These are phyloP conservation scores for Nitzschia sp. DNA, from an alignment of 108 stramenopile genomes.

Conservation along the genomic window DNA sequence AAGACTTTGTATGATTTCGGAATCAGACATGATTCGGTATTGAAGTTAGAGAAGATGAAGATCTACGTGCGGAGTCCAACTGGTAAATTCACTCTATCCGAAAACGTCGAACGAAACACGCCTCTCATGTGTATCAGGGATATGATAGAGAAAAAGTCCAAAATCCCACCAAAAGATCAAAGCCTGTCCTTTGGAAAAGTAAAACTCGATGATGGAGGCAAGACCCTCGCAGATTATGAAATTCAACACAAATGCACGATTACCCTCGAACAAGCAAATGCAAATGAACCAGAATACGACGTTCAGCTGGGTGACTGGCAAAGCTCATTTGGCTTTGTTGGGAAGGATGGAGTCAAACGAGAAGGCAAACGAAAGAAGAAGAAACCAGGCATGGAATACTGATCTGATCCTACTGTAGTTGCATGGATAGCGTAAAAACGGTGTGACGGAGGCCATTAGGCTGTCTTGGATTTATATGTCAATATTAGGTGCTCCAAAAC, in stretches of 20 bases:
- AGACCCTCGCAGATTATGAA: neutral
- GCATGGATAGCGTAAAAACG: too few species aligned
- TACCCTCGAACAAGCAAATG: neutral
- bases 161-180: slow-evolving; percentile 11
- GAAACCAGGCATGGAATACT: neutral
- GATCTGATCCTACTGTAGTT: too few species aligned
- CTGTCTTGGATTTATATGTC: too few species aligned
- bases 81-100: neutral
- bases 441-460: too few species aligned
- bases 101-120: neutral
- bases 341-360: neutral
- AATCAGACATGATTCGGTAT: slow-evolving; percentile 6
- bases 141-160: neutral
- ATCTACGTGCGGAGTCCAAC: neutral
- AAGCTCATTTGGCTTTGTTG: neutral
- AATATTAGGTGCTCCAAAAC: too few species aligned
- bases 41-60: slow-evolving; percentile 10
- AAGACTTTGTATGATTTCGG: neutral
- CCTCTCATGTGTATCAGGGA: slow-evolving; percentile 1
- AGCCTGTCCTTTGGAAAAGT: neutral
- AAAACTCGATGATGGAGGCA: neutral
- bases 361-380: neutral
- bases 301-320: neutral
- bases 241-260: neutral
- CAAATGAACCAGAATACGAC: neutral